Base-by-base conservation (phyloP, 192 early-diverging fungal species). In the Coemansia sp. region DNA sequence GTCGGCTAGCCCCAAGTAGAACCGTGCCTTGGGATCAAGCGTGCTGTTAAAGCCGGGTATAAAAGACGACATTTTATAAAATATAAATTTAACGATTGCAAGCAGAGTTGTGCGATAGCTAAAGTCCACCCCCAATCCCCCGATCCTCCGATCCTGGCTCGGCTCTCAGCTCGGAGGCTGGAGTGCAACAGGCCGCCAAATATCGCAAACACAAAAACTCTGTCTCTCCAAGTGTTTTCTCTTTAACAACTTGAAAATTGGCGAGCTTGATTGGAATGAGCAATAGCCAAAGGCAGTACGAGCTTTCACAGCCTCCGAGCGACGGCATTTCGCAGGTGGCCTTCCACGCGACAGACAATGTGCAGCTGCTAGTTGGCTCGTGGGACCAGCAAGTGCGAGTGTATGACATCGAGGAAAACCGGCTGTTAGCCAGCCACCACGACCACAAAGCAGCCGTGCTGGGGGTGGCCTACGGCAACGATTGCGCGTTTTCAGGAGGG, bases 351-450 rank as follows among this genome's bases (percentile, higher is more conserved):
- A 74, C 75, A 9, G 86, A 90, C 37, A 83, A 87, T 20, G 70
- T 71, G 20, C 72, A 87, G 13, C 83, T 99, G 20, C 84, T 94
- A 34, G 91, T 87, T 16, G 87, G 91, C 16, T 93, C 92, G 39
- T 99, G 97, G 97, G 95, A 99, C 72, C 88, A 88, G 90, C 88
- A 73, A 23, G 86, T 96, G 14, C 85, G 91, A 1, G 79, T 97
- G 2, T 96, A 99, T 65, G 91, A 99, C 68, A 89, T 88, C 3
- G 66, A 77, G 14, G 70, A 65, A 28, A 91, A 94, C 74, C 62
- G 68, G 13, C 75, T 90, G 42, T 61, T 78, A 2, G 67, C 78
- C 47, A 68, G 73, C 28, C 78, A 85, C 41, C 89, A 89, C 70
- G 66, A 68, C 12, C 89, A 91, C 69, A 67, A 89, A 13, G 88